These are phyloP conservation scores for Cicer bijugum DNA, from an alignment of 306 rosid species.

Conservation along the genomic window DNA sequence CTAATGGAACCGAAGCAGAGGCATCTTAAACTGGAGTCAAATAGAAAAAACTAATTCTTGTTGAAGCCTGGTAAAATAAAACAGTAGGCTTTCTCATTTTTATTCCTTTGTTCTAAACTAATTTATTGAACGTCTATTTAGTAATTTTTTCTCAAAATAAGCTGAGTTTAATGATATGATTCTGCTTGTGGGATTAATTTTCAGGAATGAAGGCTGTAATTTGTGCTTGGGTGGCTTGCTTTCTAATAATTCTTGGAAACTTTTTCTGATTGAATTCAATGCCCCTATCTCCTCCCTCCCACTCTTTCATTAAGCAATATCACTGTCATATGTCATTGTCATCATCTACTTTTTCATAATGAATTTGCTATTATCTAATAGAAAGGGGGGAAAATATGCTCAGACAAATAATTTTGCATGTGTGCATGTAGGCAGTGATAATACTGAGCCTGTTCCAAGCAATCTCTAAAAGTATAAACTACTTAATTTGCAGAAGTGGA, in stretches of 20 bases:
- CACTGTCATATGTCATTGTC: slow-evolving; percentile 1
- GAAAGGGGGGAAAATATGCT: neutral
- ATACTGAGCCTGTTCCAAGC: too few relatives aligned
- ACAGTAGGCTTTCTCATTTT: slow-evolving; percentile 8
- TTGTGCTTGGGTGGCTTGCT: slow-evolving; percentile 22
- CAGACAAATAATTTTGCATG: neutral
- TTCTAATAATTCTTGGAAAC: slow-evolving; percentile 8
- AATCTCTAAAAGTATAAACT: too few relatives aligned
- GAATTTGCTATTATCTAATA: slow-evolving; percentile 3
- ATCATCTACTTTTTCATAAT: slow-evolving; percentile 1
- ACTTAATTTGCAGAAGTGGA: too few relatives aligned
- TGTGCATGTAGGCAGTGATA: neutral
- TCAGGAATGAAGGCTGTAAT: slow-evolving; percentile 22
- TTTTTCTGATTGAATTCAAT: slow-evolving; percentile 15
- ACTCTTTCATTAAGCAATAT: neutral
- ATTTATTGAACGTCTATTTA: neutral
- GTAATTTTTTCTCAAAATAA: slow-evolving; percentile 27
- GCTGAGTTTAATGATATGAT: slow-evolving; percentile 5
- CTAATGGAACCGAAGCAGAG: slow-evolving; percentile 17
- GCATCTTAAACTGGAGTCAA: slow-evolving; percentile 31
- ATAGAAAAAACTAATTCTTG: slow-evolving; percentile 1
- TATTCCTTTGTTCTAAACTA: slow-evolving; percentile 5
- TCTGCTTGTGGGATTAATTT: slow-evolving; percentile 32
- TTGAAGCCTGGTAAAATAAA: neutral
- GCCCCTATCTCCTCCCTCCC: slow-evolving; percentile 1